Percentiles rank a stretch among this genome's conserved stretches.
Evolutionary conservation across 768 basidiomycete genomes (phyloP).

Genomic region (Amylocystis lapponica): DNA sequence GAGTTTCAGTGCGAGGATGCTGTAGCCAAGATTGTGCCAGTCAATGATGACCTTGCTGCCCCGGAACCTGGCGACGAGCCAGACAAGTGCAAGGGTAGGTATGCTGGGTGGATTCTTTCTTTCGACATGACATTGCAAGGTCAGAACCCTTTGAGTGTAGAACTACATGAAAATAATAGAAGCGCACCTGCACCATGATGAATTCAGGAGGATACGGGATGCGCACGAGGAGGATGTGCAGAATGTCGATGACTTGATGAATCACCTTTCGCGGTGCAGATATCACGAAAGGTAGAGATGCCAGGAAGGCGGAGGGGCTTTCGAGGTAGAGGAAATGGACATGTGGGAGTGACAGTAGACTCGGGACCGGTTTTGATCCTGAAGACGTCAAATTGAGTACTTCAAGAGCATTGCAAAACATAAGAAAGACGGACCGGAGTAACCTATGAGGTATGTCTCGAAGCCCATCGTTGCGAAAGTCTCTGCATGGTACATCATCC

Average conservation of each 20-base stretch:
- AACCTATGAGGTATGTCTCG: slow-evolving; percentile 78
- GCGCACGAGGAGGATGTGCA: slow-evolving; percentile 53
- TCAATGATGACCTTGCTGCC: slow-evolving; percentile 91
- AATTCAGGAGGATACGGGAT: slow-evolving; percentile 71
- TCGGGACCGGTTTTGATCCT: slow-evolving; percentile 78
- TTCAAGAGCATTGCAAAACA: neutral
- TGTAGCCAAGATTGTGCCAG: slow-evolving; percentile 98
- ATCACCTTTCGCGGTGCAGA: slow-evolving; percentile 79
- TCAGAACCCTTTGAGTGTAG: neutral
- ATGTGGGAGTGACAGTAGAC: slow-evolving; percentile 59
- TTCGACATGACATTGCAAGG: neutral
- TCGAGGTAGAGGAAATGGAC: slow-evolving; percentile 65
- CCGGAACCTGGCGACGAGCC: slow-evolving; percentile 59
- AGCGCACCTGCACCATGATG: slow-evolving; percentile 81
- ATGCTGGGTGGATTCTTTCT: slow-evolving; percentile 93
- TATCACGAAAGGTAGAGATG: slow-evolving; percentile 55
- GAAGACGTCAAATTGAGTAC: neutral
- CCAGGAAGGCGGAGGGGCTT: slow-evolving; percentile 51
- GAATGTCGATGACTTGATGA: slow-evolving; percentile 59
- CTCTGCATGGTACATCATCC: slow-evolving; percentile 99
- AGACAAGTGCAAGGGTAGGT: slow-evolving; percentile 84
- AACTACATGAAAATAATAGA: too few species aligned
- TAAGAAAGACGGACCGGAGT: slow-evolving; percentile 51
- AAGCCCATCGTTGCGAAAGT: slow-evolving; percentile 82
- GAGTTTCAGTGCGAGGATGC: slow-evolving; percentile 81